Evolutionary conservation across 306 rosid species (phyloP).

Genomic region (Benincasa hispida): DNA sequence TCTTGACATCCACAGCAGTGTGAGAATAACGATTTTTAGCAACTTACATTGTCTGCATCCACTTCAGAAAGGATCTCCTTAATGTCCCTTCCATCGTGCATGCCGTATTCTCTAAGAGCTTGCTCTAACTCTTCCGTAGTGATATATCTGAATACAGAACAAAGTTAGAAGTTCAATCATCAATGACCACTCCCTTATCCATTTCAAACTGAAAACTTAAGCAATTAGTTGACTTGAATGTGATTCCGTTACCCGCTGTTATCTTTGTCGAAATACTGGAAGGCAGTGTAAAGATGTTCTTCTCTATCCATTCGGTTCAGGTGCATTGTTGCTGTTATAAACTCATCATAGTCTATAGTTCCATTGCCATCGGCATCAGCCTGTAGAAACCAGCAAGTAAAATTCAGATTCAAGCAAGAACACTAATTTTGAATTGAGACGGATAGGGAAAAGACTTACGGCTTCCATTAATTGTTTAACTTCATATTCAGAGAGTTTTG

Average conservation of each 20-base stretch:
- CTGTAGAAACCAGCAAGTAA: conserved; percentile 19
- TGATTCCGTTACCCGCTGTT: conserved; percentile 66
- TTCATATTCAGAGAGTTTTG: conserved; percentile 70
- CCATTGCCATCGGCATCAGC: conserved; percentile 99
- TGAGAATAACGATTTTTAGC: neutral
- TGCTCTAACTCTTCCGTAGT: conserved; percentile 87
- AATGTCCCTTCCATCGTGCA: conserved; percentile 89
- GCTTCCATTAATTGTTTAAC: conserved; percentile 91
- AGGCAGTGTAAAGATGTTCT: conserved; percentile 94
- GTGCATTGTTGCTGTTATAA: conserved; percentile 97
- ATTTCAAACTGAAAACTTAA: neutral
- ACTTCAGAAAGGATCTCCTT: conserved; percentile 68
- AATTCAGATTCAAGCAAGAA: neutral
- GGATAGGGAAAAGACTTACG: conserved; percentile 26
- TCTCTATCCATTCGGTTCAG: conserved; percentile 87
- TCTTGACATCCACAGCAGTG: neutral
- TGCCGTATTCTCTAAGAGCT: conserved; percentile 68
- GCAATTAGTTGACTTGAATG: neutral
- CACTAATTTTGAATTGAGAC: neutral
- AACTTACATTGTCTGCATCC: conserved; percentile 74
- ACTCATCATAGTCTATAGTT: conserved; percentile 84
- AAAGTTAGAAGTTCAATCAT: neutral
- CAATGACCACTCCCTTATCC: neutral
- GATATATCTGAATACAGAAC: conserved; percentile 38
- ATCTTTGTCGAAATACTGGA: conserved; percentile 89